Evolutionary conservation across 1,284 basidiomycete species (phyloP).

Genomic region (Boletus mariae): DNA sequence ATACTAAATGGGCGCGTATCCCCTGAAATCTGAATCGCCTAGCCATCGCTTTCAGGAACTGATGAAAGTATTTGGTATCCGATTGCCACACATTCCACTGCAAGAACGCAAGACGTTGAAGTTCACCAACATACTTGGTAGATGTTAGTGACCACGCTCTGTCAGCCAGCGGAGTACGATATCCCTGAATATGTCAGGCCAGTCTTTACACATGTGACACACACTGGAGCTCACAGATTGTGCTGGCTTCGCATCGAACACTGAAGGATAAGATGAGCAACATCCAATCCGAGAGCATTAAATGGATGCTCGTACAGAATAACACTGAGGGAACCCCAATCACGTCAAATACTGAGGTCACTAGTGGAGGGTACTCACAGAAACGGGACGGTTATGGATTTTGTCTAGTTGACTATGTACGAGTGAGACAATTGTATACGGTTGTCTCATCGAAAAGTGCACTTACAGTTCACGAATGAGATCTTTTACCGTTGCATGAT

Average conservation of each 20-base stretch:
- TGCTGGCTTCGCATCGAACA: conserved; percentile 94
- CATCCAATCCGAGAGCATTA: background rate
- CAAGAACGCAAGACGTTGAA: background rate
- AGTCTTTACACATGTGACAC: background rate
- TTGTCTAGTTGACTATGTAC: conserved; percentile 68
- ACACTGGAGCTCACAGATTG: conserved; percentile 62
- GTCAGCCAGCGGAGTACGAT: conserved; percentile 74
- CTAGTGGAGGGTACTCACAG: conserved; percentile 51
- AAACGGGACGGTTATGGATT: conserved; percentile 81
- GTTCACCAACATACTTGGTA: too few species aligned
- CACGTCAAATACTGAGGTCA: background rate
- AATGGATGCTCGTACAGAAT: conserved; percentile 54
- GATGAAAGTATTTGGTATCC: background rate
- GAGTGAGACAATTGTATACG: background rate
- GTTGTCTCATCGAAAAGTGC: background rate
- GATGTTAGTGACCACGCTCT: conserved; percentile 53
- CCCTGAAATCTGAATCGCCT: background rate
- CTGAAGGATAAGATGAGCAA: conserved; percentile 36
- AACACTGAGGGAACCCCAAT: conserved; percentile 51
- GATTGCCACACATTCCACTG: background rate
- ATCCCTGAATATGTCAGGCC: conserved; percentile 42
- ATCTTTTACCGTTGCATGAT: conserved; percentile 80
- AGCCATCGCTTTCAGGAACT: background rate
- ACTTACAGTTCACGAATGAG: conserved; percentile 79
- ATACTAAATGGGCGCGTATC: background rate